Evolutionary conservation across 1,139 yeast species (phyloP), one percentile per base, ranked within the genome.

Genomic region (Nakaseomyces uthaithaninus): DNA sequence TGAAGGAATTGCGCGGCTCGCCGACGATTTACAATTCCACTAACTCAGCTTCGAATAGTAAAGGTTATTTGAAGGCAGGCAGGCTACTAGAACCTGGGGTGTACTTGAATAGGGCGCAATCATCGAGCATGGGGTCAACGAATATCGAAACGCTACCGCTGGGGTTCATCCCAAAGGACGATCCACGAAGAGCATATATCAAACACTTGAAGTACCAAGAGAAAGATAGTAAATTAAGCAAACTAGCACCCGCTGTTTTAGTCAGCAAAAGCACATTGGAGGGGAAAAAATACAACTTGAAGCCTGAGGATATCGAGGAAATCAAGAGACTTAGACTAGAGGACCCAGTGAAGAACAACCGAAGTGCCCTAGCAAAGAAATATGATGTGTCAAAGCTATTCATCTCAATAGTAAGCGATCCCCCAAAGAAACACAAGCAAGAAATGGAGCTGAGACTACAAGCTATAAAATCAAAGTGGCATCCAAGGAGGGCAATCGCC

Each of bases 281-380:
- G 11, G 68, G 67, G 19, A 77, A 78, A 56, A 65, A 65, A 25
- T 81, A 83, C 57, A 72, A 75, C 41, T 65, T 86, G 46, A 73
- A 77, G 2, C 75, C 77, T 10, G 75, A 70, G 22, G 76, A 79
- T 11, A 77, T 82, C 18, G 59, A 57, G 27, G 77, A 84, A 60
- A 80, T 89, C 45, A 74, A 71, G 50, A 53, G 64, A 34, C 66
- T 85, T 53, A 75, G 96, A 61, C 50, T 59, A 15, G 62, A 68
- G 37, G 79, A 86, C 48, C 91, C 91, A 0, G 65, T 60, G 26
- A 64, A 62, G 42, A 77, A 86, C 78, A 77, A 91, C 14, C 72
- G 87, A 50, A 71, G 74, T 44, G 75, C 72, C 22, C 68, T 89
- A 45, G 86, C 87, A 23, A 68, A 71, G 45, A 71, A 80, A 60